Conservation (phyloP, 2,329 filamentous ascomycete species). For the Colletotrichum orbiculare region DNA sequence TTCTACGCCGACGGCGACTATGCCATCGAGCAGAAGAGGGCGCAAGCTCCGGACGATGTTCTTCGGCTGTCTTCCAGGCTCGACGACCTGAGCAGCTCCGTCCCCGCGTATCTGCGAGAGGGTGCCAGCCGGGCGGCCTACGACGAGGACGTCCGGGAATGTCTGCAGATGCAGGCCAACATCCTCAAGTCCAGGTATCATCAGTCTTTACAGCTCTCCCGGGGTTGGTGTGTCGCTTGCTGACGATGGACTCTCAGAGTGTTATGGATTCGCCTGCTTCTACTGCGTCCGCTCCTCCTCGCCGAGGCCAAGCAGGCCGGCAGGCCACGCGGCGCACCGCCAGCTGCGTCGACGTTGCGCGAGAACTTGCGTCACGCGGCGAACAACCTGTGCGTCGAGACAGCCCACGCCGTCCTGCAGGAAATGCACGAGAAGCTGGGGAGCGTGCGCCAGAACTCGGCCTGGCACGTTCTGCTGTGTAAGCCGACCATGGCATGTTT, state of each 20-base stretch:
- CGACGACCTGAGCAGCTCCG: no score
- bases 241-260: fast-evolving
- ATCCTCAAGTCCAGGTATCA: constrained; percentile 19
- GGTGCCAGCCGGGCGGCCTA: neutral
- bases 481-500: neutral
- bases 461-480: constrained; percentile 24
- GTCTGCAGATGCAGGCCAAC: constrained; percentile 21
- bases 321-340: neutral
- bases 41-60: no score
- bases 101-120: fast-evolving
- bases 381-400: constrained; percentile 13
- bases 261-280: constrained; percentile 11
- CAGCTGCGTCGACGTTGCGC: neutral
- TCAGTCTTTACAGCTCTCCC: fast-evolving
- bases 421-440: constrained; percentile 19
- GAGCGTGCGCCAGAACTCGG: constrained; percentile 10
- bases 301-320: neutral
- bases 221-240: neutral
- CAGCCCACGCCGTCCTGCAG: constrained; percentile 12
- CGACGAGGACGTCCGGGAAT: neutral
- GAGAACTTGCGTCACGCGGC: constrained; percentile 4
- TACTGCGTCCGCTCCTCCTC: constrained; percentile 1
- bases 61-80: no score
- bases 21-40: no score
- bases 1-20: no score